Evolutionary conservation across 2,329 filamentous ascomycete species (phyloP).

Genomic region (Fusarium staphyleae): DNA sequence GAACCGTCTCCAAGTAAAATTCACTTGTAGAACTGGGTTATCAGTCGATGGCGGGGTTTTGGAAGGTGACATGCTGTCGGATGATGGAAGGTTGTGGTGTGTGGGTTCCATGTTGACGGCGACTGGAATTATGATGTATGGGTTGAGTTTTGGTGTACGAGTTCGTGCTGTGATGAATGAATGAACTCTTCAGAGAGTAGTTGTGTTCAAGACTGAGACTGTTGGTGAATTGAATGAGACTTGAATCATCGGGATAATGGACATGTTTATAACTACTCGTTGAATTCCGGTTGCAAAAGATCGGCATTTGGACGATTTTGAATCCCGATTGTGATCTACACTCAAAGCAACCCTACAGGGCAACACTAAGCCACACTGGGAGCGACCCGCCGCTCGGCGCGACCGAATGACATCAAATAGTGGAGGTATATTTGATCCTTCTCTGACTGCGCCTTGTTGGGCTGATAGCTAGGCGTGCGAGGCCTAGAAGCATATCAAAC

Average conservation of each 20-base stretch:
- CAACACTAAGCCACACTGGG: background rate
- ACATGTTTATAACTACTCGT: too few relatives aligned
- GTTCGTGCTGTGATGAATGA: too few relatives aligned
- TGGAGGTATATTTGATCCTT: background rate
- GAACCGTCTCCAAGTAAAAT: conserved; percentile 32
- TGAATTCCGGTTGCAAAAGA: too few relatives aligned
- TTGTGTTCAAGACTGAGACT: too few relatives aligned
- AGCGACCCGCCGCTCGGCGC: background rate
- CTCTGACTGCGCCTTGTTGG: background rate
- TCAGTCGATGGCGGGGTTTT: background rate
- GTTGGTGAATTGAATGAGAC: too few relatives aligned
- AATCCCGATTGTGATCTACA: background rate
- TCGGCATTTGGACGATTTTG: too few relatives aligned
- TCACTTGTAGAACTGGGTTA: conserved; percentile 12
- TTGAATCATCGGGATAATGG: too few relatives aligned
- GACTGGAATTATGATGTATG: background rate
- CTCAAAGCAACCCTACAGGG: background rate
- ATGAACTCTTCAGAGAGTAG: too few relatives aligned
- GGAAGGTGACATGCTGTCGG: background rate
- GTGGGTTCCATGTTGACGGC: background rate
- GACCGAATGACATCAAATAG: background rate
- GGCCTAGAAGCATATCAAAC: too few relatives aligned
- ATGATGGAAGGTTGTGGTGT: background rate
- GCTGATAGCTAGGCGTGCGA: too few relatives aligned
- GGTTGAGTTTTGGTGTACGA: too few relatives aligned